Base-by-base conservation (phyloP, 805 yeast genomes). In the Maudiozyma barnettii region DNA sequence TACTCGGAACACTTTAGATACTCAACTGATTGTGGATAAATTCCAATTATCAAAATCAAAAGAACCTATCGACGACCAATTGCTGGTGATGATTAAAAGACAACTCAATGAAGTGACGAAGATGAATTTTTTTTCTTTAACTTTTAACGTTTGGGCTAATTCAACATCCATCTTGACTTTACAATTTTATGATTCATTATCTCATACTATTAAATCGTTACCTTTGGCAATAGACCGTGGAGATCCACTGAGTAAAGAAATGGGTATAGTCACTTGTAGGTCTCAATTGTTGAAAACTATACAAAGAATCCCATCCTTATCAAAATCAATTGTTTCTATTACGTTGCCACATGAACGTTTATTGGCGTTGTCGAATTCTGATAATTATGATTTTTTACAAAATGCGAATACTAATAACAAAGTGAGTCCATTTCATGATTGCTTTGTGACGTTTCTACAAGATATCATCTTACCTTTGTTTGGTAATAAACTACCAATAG, bases 101-200 rank as follows among this genome's bases (percentile, higher is more conserved):
- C 51, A 49, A 19, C 19, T 54, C 5, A 14, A 31, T 20, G 51
- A 54, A 45, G 37, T 53, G 41, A 26, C 41, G 4, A 49, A 51
- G 19, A 44, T 45, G 7, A 52, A 49, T 9, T 51, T 52, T 26
- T 54, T 52, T 37, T 49, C 55, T 5, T 23, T 53, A 16, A 36
- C 45, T 22, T n/a, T 45, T 38, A 45, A 26, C n/a, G 20, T 16
- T 29, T 52, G 45, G 46, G 30, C 44, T 7, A 39, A 43, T 16
- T 43, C 30, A 21, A 35, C 41, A 10, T 46, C 53, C 5, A 5
- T 54, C 14, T 30, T 52, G 2, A 44, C 56, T 6, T 44, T 54
- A 31, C 51, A 54, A 31, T 54, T 53, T 36, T 51, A 26, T 19
- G 56, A 54, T 40, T 19, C 35, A 5, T 6, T 39, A 2, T 41